Conservation (phyloP, 352 stramenopile genomes). For the Pythium rishiriense region DNA sequence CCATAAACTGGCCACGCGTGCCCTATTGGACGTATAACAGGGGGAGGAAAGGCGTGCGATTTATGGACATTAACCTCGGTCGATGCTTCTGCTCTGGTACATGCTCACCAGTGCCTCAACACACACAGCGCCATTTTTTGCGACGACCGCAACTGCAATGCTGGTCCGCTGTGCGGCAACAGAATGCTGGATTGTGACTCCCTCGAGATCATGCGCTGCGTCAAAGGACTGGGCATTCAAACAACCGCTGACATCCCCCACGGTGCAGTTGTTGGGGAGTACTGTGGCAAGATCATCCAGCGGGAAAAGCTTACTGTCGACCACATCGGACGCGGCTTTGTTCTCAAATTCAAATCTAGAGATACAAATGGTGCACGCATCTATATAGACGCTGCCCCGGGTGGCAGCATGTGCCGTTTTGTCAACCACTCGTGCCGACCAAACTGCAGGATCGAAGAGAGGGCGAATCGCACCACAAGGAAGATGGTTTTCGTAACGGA, state of each 20-base stretch:
- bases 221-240: background rate
- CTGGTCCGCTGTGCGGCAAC: conserved; percentile 3
- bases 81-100: background rate
- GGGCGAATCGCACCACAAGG: background rate
- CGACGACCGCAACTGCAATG: background rate
- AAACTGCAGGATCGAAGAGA: conserved; percentile 3
- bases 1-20: background rate
- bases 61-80: background rate
- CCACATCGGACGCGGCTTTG: background rate
- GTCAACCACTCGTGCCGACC: conserved; percentile 6
- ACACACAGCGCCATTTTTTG: background rate
- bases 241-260: background rate
- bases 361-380: background rate
- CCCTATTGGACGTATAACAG: background rate
- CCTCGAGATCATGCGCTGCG: background rate
- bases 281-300: background rate
- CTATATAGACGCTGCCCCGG: background rate
- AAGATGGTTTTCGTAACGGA: background rate
- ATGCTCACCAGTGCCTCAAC: background rate
- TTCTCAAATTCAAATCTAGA: background rate
- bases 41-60: background rate
- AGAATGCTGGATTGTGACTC: background rate
- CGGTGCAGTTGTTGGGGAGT: background rate
- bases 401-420: background rate
- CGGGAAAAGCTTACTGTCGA: background rate